Evolutionary conservation across 352 stramenopile species (phyloP), one percentile per base, ranked within the genome.

Genomic region (Elongisporangium undulatum): DNA sequence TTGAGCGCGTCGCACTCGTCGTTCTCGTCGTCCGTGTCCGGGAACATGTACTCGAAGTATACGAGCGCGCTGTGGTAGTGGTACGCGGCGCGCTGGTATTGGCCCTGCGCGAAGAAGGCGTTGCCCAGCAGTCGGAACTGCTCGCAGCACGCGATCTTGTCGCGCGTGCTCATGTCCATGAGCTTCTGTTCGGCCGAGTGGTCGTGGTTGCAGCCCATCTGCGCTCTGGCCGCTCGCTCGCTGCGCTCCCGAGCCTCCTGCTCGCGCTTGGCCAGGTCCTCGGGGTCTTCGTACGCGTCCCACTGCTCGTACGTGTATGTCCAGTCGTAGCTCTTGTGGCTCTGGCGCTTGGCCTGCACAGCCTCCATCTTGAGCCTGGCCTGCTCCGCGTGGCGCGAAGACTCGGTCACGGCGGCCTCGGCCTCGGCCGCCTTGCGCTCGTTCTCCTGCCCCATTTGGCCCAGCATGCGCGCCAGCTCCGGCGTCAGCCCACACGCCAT

Each of bases 11-110:
- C 75, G 41, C 82, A 74, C 21, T 68, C 52, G 7, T 34, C 34
- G 51, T 88, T 73, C 26, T 93, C 85, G 2, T 59, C 69, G 0
- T 89, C 69, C 0, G 71, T 79, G 45, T 95, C 85, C 2, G 78
- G 71, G 53, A 95, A 95, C 16, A 95, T 69, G 62, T 95, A 95
- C 69, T 95, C 85, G 66, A 95, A 95, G 58, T 92, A 92, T 50
- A 93, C 75, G 20, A 95, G 72, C 41, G 85, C 83, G 54, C 82
- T 82, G 68, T 95, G 84, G 63, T 92, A 95, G 55, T 93, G 76
- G 55, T 82, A 93, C 13, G 81, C 79, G 0, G 85, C 85, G 63
- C 83, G 79, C 58, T 92, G 82, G 59, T 83, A 92, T 72, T 95
- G 83, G 2, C 83, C 85, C 49, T 95, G 83, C 41, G 67, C 64